phyloP scores from a whole-genome alignment of 2,329 filamentous ascomycete species.

The Diplocarpon rosae region DNA sequence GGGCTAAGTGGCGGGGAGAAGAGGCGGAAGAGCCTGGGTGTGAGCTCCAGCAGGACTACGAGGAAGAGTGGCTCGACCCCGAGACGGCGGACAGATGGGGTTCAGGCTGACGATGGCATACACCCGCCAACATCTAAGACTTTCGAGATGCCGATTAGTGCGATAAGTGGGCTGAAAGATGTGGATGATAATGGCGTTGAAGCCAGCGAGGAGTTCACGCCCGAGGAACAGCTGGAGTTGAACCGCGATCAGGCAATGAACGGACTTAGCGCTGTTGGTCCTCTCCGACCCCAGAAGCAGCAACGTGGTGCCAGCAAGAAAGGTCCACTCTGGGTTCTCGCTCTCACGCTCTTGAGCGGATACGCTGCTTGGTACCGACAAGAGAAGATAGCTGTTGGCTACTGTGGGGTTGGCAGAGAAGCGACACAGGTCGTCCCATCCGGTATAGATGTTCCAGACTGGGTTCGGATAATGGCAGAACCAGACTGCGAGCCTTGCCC shows the following conservation, averaged over 20 bases:
- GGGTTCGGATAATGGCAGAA: conserved; percentile 55
- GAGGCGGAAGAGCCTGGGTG: conserved; percentile 29
- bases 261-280: conserved; percentile 37
- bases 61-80: conserved; percentile 29
- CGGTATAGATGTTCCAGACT: conserved; percentile 57
- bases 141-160: conserved; percentile 45
- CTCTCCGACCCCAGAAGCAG: conserved; percentile 31
- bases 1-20: conserved; percentile 36
- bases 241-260: conserved; percentile 54
- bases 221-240: conserved; percentile 75
- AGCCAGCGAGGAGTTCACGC: conserved; percentile 84
- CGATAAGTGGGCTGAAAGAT: conserved; percentile 31
- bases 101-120: conserved; percentile 38
- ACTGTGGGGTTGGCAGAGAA: conserved; percentile 72
- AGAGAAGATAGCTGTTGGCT: conserved; percentile 93
- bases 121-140: conserved; percentile 44
- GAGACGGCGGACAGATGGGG: conserved; percentile 41
- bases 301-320: conserved; percentile 40
- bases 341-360: conserved; percentile 57
- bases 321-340: conserved; percentile 59
- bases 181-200: conserved; percentile 41
- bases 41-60: conserved; percentile 31
- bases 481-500: conserved; percentile 88
- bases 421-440: conserved; percentile 34
- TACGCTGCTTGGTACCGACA: conserved; percentile 81